These are phyloP conservation scores for Pseudocercospora fuligena DNA, from an alignment of 2,329 filamentous ascomycete genomes.

Conservation along the genomic window DNA sequence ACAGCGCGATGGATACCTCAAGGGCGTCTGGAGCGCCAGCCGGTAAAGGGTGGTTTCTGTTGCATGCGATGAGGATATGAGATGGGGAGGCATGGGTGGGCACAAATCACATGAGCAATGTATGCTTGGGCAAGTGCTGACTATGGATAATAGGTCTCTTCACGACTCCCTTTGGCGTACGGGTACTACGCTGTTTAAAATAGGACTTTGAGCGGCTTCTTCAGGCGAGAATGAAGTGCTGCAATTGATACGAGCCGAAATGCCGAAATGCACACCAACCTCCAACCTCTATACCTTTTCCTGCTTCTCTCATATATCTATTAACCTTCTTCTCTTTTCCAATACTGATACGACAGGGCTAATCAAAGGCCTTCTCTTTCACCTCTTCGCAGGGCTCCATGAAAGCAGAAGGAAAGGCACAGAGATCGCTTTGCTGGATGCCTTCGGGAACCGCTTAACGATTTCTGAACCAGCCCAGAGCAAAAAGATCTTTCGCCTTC, in stretches of 20 bases:
- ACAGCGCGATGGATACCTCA: slow-evolving; percentile 94
- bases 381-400: slow-evolving; percentile 30
- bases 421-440: slow-evolving; percentile 26
- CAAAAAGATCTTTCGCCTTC: slow-evolving; percentile 48
- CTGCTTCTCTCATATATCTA: slow-evolving; percentile 1
- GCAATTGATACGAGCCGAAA: slow-evolving; percentile 10
- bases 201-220: not conserved
- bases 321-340: not conserved
- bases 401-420: slow-evolving; percentile 42
- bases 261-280: slow-evolving; percentile 13
- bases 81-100: slow-evolving; percentile 17
- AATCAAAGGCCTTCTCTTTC: slow-evolving; percentile 40
- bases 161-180: slow-evolving; percentile 10
- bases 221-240: not conserved
- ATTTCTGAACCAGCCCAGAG: slow-evolving; percentile 36
- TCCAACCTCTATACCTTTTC: slow-evolving; percentile 1
- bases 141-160: not conserved
- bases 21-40: slow-evolving; percentile 89
- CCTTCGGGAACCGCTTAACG: slow-evolving; percentile 48
- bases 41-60: slow-evolving; percentile 54
- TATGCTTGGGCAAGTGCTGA: slow-evolving; percentile 7
- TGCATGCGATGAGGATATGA: slow-evolving; percentile 24
- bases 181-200: not conserved
- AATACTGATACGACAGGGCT: slow-evolving; percentile 25
- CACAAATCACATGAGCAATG: not conserved